Evolutionary conservation across 371 early-diverging fungal species (phyloP), one percentile per base, ranked within the genome.

Genomic region (Mucor indicus): DNA sequence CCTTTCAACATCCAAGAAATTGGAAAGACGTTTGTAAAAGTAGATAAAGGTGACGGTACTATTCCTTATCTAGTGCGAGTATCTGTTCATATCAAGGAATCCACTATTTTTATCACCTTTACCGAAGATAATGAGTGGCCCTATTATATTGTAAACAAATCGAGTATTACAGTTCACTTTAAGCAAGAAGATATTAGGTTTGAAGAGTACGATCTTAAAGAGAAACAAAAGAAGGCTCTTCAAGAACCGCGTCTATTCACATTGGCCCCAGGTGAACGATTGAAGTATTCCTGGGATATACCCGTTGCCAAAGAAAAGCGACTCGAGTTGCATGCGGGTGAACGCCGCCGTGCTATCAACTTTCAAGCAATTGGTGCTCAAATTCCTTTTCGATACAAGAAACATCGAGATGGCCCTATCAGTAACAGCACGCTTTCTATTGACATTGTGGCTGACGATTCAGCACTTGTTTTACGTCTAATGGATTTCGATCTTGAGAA

Each of bases 221-320:
- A 55, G 31, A 55, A 42, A 15, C 66, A 72, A 52, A 55, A 59
- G 47, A 55, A 52, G 12, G 63, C 68, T 2, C 41, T 72, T 8
- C 41, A 48, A 23, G 44, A 52, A 22, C 55, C 63, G 15, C 50
- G 45, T 1, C 12, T 37, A 4, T 67, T 67, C 33, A 31, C 45
- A 0, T 44, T 74, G 7, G 41, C 36, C 7, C 54, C 65, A 2
- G 46, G 46, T 12, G 71, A 80, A 40, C 60, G 80, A 4, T 62
- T 85, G 53, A 70, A 79, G 9, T 98, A 96, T 45, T 88, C 98
- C 0, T 97, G 96, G 95, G 98, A 97, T 62, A 74, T 84, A 48
- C 98, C 98, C 2, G 77, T 89, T 7, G 68, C 81, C 1, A 65
- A 74, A 25, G 77, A 83, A 10, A 94, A 92, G 60, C 62, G 75